These are phyloP conservation scores for Hylodesmum podocarpum DNA, from an alignment of 306 rosid genomes.

Conservation along the genomic window DNA sequence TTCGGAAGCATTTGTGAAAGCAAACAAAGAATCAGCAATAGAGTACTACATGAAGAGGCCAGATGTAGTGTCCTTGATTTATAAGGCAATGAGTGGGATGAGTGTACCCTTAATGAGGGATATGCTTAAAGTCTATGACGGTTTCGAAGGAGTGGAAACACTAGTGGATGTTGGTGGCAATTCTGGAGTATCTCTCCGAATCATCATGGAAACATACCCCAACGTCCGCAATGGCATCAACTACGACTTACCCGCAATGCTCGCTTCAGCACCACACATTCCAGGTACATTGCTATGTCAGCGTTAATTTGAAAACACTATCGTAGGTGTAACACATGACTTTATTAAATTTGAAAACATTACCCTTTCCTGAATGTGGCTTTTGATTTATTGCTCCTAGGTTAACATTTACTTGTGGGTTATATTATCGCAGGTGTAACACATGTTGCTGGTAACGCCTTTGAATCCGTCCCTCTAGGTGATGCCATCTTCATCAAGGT, in stretches of 20 bases:
- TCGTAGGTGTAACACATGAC: no score
- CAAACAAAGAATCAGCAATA: conserved; percentile 57
- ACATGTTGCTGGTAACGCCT: conserved; percentile 69
- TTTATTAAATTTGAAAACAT: no score
- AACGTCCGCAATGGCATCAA: conserved; percentile 50
- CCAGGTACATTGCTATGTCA: no score
- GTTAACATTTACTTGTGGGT: no score
- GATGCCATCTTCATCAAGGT: conserved; percentile 78
- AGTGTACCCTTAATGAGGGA: conserved; percentile 65
- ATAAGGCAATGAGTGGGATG: conserved; percentile 55
- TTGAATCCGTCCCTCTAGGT: conserved; percentile 48
- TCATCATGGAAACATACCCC: conserved; percentile 58
- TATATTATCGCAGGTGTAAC: conserved; percentile 50
- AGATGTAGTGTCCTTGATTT: conserved; percentile 54
- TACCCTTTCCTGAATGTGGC: no score
- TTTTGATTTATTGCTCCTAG: no score
- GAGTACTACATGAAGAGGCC: conserved; percentile 53
- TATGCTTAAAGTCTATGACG: conserved; percentile 56
- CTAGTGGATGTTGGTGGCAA: conserved; percentile 83
- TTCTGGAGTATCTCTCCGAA: conserved; percentile 58
- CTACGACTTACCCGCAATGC: conserved; percentile 65
- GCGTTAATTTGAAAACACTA: no score
- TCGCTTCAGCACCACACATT: conserved; percentile 54
- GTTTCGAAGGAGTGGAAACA: conserved; percentile 51
- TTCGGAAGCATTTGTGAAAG: conserved; percentile 61